phyloP scores from a whole-genome alignment of 2,329 filamentous ascomycete species.

The Diaporthe velutina region DNA sequence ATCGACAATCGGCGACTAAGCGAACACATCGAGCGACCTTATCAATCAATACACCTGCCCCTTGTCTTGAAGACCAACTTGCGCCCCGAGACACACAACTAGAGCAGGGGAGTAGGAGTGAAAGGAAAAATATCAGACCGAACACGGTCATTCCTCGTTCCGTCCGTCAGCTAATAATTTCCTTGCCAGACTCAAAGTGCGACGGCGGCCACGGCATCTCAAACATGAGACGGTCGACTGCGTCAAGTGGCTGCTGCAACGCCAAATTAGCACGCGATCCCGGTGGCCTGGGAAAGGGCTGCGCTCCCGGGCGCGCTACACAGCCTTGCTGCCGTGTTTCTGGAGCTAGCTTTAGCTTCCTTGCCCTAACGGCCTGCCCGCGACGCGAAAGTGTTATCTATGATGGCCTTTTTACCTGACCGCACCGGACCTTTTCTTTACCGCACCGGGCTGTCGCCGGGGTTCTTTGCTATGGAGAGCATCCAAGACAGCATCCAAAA shows the following conservation, averaged over 20 bases:
- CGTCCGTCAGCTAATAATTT: background rate
- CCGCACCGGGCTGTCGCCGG: background rate
- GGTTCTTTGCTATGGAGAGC: background rate
- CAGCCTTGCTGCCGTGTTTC: background rate
- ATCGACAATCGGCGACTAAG: background rate
- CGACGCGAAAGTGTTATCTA: background rate
- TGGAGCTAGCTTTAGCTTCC: background rate
- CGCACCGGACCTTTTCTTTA: no score
- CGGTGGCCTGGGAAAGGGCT: background rate
- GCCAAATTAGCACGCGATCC: slow-evolving; percentile 10
- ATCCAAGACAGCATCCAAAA: fast-evolving
- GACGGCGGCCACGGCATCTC: slow-evolving; percentile 25
- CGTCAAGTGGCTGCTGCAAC: slow-evolving; percentile 14
- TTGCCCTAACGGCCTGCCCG: background rate
- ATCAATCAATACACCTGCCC: background rate
- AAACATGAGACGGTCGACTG: slow-evolving; percentile 28
- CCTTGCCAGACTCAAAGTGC: background rate
- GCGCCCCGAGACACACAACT: background rate
- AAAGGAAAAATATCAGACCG: background rate
- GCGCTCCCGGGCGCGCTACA: background rate
- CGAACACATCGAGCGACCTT: background rate
- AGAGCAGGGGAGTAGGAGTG: background rate
- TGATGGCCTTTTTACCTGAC: background rate
- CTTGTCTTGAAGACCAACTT: background rate
- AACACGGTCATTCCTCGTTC: slow-evolving; percentile 9